A percentile compares a stretch with the other conserved stretches of the same genome.
Conservation (phyloP, 176 grass and related monocot genomes). For the Cocos nucifera region DNA sequence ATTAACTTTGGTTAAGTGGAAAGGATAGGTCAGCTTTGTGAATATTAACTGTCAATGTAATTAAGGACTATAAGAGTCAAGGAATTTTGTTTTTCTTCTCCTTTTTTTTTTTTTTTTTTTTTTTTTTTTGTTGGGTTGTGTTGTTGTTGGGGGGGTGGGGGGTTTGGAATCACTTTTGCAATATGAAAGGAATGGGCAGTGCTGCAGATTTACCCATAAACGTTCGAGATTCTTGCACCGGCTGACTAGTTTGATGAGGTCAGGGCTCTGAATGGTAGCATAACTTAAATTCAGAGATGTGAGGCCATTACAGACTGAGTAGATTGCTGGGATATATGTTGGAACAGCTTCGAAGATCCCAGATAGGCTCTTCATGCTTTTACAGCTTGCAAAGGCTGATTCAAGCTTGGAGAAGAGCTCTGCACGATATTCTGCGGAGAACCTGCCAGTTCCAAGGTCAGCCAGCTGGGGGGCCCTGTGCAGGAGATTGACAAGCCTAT, state of each 20-base stretch:
- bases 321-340: conserved; percentile 46
- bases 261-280: conserved; percentile 38
- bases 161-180: background rate
- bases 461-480: conserved; percentile 37
- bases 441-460: conserved; percentile 46
- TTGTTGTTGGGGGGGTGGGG: no score
- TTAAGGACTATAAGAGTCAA: background rate
- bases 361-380: conserved; percentile 43
- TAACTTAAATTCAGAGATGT: conserved; percentile 64
- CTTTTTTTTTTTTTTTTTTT: no score
- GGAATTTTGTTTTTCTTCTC: no score
- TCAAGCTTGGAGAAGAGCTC: conserved; percentile 46
- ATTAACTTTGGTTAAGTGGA: no score
- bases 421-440: conserved; percentile 30
- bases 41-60: no score
- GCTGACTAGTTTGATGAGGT: conserved; percentile 55
- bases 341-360: conserved; percentile 44
- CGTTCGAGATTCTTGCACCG: conserved; percentile 47
- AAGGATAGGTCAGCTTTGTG: no score
- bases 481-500: conserved; percentile 43
- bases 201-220: conserved; percentile 42
- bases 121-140: no score
- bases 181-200: background rate
- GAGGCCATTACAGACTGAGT: conserved; percentile 51
- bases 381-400: conserved; percentile 38